Percentiles rank a stretch among this genome's conserved stretches.
Evolutionary conservation across 306 rosid species (phyloP).

Genomic region (Cyclanthera cordifolia): DNA sequence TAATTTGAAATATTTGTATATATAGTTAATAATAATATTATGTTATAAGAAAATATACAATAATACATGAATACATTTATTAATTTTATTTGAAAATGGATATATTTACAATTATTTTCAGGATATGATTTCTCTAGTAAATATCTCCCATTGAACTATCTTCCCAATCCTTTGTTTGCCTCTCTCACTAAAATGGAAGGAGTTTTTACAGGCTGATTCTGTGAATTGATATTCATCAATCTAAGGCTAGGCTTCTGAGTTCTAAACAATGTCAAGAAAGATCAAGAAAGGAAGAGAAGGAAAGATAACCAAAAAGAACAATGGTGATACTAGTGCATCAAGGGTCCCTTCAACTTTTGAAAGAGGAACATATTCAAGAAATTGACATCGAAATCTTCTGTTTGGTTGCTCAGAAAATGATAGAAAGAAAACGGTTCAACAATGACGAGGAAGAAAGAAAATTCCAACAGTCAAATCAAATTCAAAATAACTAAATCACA

Average conservation of each 20-base stretch:
- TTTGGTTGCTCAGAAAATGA: conserved; percentile 5
- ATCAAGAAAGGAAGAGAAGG: not conserved
- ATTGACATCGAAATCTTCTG: not conserved
- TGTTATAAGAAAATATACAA: no score
- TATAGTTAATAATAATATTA: no score
- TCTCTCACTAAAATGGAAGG: not conserved
- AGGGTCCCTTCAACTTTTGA: not conserved
- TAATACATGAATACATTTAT: no score
- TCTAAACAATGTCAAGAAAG: not conserved
- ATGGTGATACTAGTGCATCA: not conserved
- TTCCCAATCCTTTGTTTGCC: not conserved
- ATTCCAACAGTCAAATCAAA: not conserved
- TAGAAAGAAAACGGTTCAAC: not conserved
- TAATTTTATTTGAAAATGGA: no score
- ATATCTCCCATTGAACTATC: not conserved
- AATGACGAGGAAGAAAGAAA: not conserved
- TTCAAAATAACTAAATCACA: not conserved
- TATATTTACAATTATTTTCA: no score
- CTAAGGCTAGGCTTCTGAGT: not conserved
- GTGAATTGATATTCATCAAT: not conserved
- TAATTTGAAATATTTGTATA: no score
- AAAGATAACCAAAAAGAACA: not conserved
- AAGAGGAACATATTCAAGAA: not conserved
- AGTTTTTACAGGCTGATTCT: not conserved
- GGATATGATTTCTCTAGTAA: no score